Base-by-base conservation (phyloP, 306 rosid species). In the Glycine latifolia region DNA sequence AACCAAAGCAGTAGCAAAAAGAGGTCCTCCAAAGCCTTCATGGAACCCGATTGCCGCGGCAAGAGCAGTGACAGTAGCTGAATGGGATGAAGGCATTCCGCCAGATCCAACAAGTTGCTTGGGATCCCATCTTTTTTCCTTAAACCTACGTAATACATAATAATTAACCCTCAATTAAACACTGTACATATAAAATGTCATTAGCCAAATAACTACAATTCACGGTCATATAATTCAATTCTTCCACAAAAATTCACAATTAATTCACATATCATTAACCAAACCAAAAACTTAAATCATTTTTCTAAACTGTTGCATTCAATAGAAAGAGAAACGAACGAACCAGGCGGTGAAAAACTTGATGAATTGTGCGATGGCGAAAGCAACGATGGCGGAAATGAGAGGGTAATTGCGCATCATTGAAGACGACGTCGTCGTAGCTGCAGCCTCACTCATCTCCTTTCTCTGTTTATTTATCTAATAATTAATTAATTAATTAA, bases 21-120 rank as follows among this genome's bases (percentile, higher is more conserved):
- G 63, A 53, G 98, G 86, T 81, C 93, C 99, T 33, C 94, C 92
- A 54, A 93, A 90, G 43, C 99, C 99, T 88, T 95, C 97, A 83
- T 93, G 98, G 80, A 93, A 86, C 33, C 98, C 99, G 81, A 93
- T 75, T 15, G 98, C 93, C 3, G 89, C 67, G 8, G 99, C 97
- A 74, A 93, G 93, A 87, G 99, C 97, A 76, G 97, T 89, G 10
- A 95, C 98, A 67, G 99, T 92, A 0, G 99, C 87, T n/a, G 99
- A 95, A 95, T 95, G 99, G 63, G 99, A 95, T 2, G 99, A 95
- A 7, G 99, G 99, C 99, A 95, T 95, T 87, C 99, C 99, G 7
- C 99, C 99, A 20, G 99, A 95, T 76, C 97, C 99, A 77, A 93
- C 12, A 10, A 95, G 91, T 79, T 83, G 88, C 88, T 93, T 95